These are phyloP conservation scores for Climacium dendroides DNA, from an alignment of 225 moss, liverwort and hornwort genomes.

Conservation along the genomic window DNA sequence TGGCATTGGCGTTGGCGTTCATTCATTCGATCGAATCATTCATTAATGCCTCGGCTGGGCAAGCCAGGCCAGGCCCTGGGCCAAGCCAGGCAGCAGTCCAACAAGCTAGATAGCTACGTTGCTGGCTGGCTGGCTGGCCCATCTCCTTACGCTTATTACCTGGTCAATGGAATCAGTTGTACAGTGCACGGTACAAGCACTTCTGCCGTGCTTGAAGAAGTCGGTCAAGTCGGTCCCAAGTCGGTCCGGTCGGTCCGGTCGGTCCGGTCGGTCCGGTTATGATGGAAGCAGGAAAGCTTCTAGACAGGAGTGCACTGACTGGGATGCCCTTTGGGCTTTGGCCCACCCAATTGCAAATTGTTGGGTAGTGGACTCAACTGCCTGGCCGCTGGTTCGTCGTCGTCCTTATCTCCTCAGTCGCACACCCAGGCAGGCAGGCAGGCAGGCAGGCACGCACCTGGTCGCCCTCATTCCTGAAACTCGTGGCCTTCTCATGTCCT, in stretches of 20 bases:
- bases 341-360: not conserved
- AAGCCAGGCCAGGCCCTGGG: too few relatives aligned
- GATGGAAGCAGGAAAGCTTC: conserved; percentile 1
- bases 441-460: not conserved
- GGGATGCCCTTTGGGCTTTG: not conserved
- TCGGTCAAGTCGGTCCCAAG: not conserved
- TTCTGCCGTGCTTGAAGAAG: not conserved
- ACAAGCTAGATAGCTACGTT: too few relatives aligned
- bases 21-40: too few relatives aligned
- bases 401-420: not conserved
- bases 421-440: not conserved
- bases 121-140: not conserved
- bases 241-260: not conserved
- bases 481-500: not conserved
- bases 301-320: not conserved
- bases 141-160: not conserved
- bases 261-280: not conserved
- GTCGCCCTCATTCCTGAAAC: not conserved
- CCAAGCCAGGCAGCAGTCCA: not conserved
- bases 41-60: too few relatives aligned
- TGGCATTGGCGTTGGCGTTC: not conserved
- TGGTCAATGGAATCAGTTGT: not conserved
- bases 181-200: not conserved
- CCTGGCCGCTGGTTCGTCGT: too few relatives aligned
- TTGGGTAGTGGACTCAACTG: not conserved